Percentiles rank a stretch among this genome's conserved stretches.
These are phyloP conservation scores for Salvia hispanica DNA, from an alignment of 257 asterid species.

Conservation along the genomic window DNA sequence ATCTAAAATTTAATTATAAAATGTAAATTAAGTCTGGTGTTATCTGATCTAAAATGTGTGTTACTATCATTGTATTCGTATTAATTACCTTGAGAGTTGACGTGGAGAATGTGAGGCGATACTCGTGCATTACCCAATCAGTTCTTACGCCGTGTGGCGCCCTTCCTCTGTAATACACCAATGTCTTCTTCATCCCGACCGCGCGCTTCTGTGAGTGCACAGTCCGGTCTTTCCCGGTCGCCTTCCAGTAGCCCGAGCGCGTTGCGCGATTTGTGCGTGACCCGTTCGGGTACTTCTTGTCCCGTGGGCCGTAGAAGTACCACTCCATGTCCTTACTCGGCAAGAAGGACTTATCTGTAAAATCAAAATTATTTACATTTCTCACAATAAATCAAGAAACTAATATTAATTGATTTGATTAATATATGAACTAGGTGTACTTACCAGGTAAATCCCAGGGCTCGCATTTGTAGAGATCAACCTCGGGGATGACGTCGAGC, in stretches of 20 bases:
- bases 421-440: no score
- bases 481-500: constrained; percentile 70
- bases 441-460: constrained; percentile 82
- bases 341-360: constrained; percentile 64
- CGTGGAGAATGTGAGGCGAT: constrained; percentile 46
- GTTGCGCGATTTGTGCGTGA: constrained; percentile 77
- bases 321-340: constrained; percentile 80
- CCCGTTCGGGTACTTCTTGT: constrained; percentile 76
- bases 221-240: constrained; percentile 68
- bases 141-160: constrained; percentile 72
- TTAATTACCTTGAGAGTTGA: constrained; percentile 40
- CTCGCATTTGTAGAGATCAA: constrained; percentile 73
- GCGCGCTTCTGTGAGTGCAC: constrained; percentile 58
- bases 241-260: constrained; percentile 76
- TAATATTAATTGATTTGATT: no score
- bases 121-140: constrained; percentile 78
- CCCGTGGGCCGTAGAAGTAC: constrained; percentile 75
- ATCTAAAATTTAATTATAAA: no score
- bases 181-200: constrained; percentile 76
- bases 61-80: no score
- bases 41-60: no score
- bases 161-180: constrained; percentile 71
- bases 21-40: no score
- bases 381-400: no score
- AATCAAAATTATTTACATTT: no score